phyloP scores from a whole-genome alignment of 1,284 basidiomycete genomes.

The Sanghuangporus baumii region DNA sequence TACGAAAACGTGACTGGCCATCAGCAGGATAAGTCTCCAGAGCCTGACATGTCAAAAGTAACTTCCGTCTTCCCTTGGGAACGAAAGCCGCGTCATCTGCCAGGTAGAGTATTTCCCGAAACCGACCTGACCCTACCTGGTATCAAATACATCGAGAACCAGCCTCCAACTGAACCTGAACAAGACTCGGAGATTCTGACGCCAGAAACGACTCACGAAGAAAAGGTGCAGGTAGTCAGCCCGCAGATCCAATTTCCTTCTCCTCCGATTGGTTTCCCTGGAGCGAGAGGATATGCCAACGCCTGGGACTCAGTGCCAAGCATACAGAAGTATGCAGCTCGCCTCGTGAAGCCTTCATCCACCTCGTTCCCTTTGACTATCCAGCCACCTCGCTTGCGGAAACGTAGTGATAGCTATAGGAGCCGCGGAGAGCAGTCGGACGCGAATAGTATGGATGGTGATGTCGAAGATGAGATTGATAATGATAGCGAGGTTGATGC shows the following conservation, averaged over 20 bases:
- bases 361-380: slow-evolving; percentile 39
- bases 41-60: slow-evolving; percentile 70
- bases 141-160: slow-evolving; percentile 38
- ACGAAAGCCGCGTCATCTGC: slow-evolving; percentile 53
- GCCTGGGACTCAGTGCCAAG: slow-evolving; percentile 80
- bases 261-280: slow-evolving; percentile 40
- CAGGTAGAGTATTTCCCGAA: slow-evolving; percentile 74
- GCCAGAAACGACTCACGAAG: slow-evolving; percentile 24
- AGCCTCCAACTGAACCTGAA: slow-evolving; percentile 25
- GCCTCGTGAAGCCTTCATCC: slow-evolving; percentile 48
- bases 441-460: slow-evolving; percentile 71
- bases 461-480: slow-evolving; percentile 78
- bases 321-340: slow-evolving; percentile 70
- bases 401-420: slow-evolving; percentile 33
- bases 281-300: slow-evolving; percentile 62
- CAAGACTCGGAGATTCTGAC: slow-evolving; percentile 30
- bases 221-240: slow-evolving; percentile 26
- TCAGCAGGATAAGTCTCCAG: slow-evolving; percentile 25
- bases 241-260: slow-evolving; percentile 24
- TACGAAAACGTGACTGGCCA: slow-evolving; percentile 55
- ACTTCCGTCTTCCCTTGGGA: slow-evolving; percentile 95
- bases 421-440: slow-evolving; percentile 53
- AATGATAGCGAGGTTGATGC: slow-evolving; percentile 28
- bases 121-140: slow-evolving; percentile 54
- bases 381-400: slow-evolving; percentile 37